Evolutionary conservation across 2,329 filamentous ascomycete genomes (phyloP).

Genomic region (Pseudophaeomoniella oleicola): DNA sequence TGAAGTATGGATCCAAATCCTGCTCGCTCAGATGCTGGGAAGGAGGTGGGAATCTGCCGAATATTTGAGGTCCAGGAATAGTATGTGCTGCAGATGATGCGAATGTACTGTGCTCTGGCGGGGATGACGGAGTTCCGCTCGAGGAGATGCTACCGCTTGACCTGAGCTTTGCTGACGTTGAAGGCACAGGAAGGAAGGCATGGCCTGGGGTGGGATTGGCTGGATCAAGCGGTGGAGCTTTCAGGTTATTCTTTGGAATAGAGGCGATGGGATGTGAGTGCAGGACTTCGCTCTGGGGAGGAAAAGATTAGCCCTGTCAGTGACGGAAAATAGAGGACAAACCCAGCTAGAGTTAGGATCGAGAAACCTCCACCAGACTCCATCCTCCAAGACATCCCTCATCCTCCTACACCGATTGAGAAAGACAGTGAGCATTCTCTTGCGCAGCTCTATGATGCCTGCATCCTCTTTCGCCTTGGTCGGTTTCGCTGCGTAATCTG

Average conservation of each 20-base stretch:
- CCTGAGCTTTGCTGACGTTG: constrained; percentile 73
- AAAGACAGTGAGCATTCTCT: constrained; percentile 94
- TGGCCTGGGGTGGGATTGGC: constrained; percentile 86
- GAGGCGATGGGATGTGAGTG: constrained; percentile 80
- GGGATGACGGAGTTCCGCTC: constrained; percentile 40
- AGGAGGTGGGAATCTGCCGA: constrained; percentile 71
- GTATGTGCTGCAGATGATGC: constrained; percentile 42
- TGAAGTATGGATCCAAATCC: constrained; percentile 91
- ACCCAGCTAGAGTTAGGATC: constrained; percentile 99
- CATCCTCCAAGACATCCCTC: constrained; percentile 82
- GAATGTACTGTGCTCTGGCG: constrained; percentile 32
- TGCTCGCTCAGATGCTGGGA: constrained; percentile 65
- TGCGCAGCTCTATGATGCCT: constrained; percentile 88
- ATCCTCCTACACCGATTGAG: constrained; percentile 85
- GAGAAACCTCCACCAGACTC: constrained; percentile 94
- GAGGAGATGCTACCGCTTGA: constrained; percentile 23
- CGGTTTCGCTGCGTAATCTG: constrained; percentile 93
- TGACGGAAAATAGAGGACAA: constrained; percentile 18
- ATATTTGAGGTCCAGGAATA: constrained; percentile 46
- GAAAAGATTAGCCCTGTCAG: constrained; percentile 1
- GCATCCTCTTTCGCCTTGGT: constrained; percentile 97
- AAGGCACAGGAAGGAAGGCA: constrained; percentile 72
- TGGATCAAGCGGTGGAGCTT: constrained; percentile 86
- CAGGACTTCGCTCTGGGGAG: constrained; percentile 70
- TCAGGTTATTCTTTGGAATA: constrained; percentile 85